phyloP scores from a whole-genome alignment of 805 yeast genomes.

The Candida vaughaniae region DNA sequence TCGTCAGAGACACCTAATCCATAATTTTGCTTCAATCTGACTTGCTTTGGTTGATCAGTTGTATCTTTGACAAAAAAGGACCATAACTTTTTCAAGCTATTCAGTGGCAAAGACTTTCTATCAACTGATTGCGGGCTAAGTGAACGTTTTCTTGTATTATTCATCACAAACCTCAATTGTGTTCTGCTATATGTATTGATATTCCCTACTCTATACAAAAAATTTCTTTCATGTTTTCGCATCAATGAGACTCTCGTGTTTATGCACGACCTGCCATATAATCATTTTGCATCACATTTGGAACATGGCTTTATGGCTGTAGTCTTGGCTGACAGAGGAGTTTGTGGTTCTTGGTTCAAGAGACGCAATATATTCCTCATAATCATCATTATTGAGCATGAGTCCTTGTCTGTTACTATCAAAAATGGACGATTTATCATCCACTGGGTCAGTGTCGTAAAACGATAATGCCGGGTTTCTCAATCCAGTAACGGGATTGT shows the following conservation, averaged over 20 bases:
- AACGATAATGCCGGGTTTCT: slow-evolving; percentile 43
- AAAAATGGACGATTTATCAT: slow-evolving; percentile 24
- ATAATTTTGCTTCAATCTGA: slow-evolving; percentile 1
- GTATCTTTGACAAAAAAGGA: slow-evolving; percentile 11
- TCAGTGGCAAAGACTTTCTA: neutral
- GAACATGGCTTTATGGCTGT: slow-evolving; percentile 11
- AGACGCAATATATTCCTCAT: neutral
- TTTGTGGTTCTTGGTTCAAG: slow-evolving; percentile 1
- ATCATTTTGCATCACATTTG: slow-evolving; percentile 10
- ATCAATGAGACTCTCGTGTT: slow-evolving; percentile 1
- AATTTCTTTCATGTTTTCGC: slow-evolving; percentile 3
- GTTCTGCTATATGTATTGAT: neutral
- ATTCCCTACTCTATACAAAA: slow-evolving; percentile 1
- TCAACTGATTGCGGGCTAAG: slow-evolving; percentile 18
- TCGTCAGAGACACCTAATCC: neutral
- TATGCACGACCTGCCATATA: neutral
- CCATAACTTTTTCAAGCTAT: slow-evolving; percentile 9
- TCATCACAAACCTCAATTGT: too few relatives aligned
- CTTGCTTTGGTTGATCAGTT: slow-evolving; percentile 5
- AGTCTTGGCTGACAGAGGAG: slow-evolving; percentile 1
- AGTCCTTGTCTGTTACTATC: slow-evolving; percentile 31
- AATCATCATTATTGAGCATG: slow-evolving; percentile 22
- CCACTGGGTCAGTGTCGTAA: slow-evolving; percentile 27
- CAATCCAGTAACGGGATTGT: slow-evolving; percentile 39
- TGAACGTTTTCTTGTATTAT: slow-evolving; percentile 15